These are phyloP conservation scores for Diutina mesorugosa DNA, from an alignment of 1,139 yeast species.

Conservation along the genomic window DNA sequence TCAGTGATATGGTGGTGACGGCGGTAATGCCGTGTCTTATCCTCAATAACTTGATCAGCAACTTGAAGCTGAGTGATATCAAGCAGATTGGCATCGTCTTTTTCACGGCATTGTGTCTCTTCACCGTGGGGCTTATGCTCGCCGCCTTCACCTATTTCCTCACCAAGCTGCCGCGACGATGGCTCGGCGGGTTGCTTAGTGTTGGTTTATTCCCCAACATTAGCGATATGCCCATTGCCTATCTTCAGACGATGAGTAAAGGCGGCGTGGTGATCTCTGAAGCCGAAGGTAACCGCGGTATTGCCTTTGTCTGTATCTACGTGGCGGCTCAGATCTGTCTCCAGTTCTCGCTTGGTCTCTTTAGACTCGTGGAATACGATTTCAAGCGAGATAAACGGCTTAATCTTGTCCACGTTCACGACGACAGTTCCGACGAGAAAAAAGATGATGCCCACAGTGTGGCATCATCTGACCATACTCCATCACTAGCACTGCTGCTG, in stretches of 20 bases:
- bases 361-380: slow-evolving; percentile 59
- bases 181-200: slow-evolving; percentile 71
- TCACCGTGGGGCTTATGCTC: slow-evolving; percentile 22
- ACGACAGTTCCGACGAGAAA: not conserved
- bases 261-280: slow-evolving; percentile 43
- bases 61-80: slow-evolving; percentile 59
- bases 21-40: slow-evolving; percentile 70
- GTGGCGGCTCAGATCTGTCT: slow-evolving; percentile 57
- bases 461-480: not conserved
- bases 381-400: slow-evolving; percentile 29
- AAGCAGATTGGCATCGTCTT: slow-evolving; percentile 64
- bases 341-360: slow-evolving; percentile 71
- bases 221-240: slow-evolving; percentile 83
- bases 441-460: slow-evolving; percentile 3
- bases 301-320: slow-evolving; percentile 76
- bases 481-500: slow-evolving; percentile 6
- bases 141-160: slow-evolving; percentile 19
- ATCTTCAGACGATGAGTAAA: slow-evolving; percentile 66
- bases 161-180: slow-evolving; percentile 48
- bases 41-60: slow-evolving; percentile 61
- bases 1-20: slow-evolving; percentile 59
- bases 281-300: slow-evolving; percentile 61
- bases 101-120: slow-evolving; percentile 37
- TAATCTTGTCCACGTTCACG: not conserved
- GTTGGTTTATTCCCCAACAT: slow-evolving; percentile 56